Evolutionary conservation across 2,329 filamentous ascomycete species (phyloP).

Genomic region (Coleophoma eucalyptorum): DNA sequence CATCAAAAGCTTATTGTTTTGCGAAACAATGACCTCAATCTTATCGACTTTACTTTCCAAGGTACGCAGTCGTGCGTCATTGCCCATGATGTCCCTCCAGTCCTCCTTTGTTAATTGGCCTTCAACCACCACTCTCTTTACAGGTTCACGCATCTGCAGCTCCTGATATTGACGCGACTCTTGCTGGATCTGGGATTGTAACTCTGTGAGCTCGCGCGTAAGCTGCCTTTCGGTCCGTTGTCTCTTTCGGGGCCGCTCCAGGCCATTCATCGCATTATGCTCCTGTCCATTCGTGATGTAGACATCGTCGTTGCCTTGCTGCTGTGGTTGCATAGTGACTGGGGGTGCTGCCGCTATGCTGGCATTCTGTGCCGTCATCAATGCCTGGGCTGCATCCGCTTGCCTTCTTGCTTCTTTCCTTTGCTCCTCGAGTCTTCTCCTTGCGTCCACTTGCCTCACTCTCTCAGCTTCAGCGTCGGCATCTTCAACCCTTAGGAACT

Average conservation of each 20-base stretch:
- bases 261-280: constrained; percentile 21
- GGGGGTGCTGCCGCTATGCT: constrained; percentile 10
- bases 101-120: constrained; percentile 27
- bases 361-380: constrained; percentile 13
- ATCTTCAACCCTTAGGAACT: constrained; percentile 27
- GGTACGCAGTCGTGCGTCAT: constrained; percentile 23
- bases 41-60: constrained; percentile 26
- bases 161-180: constrained; percentile 11
- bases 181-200: constrained; percentile 21
- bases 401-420: constrained; percentile 26
- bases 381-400: constrained; percentile 23
- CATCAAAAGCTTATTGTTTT: constrained; percentile 27
- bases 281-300: constrained; percentile 1
- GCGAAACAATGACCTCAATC: constrained; percentile 25
- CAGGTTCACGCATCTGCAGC: constrained; percentile 11
- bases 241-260: constrained; percentile 20
- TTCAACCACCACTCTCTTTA: constrained; percentile 24
- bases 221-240: constrained; percentile 21
- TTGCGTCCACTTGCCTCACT: constrained; percentile 27
- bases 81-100: constrained; percentile 28
- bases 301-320: constrained; percentile 9
- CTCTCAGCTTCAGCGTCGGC: constrained; percentile 26
- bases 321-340: constrained; percentile 3
- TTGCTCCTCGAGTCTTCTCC: constrained; percentile 25
- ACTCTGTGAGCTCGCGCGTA: constrained; percentile 18